Percentiles rank a stretch among this genome's conserved stretches.
phyloP scores from a whole-genome alignment of 345 rosid genomes.

The Noccaea bulbosa region DNA sequence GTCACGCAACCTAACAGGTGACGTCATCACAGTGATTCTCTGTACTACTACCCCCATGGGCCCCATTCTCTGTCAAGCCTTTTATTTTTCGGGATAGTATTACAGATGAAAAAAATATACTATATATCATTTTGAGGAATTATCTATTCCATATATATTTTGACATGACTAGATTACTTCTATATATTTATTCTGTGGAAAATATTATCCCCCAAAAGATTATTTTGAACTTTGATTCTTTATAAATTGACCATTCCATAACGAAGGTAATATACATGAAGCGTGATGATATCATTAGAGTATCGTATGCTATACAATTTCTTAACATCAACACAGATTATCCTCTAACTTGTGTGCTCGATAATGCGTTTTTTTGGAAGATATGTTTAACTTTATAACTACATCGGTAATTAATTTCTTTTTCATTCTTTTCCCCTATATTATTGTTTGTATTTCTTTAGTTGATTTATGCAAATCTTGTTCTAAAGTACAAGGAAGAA shows the following conservation, averaged over 20 bases:
- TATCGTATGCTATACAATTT: no score
- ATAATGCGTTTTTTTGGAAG: background rate
- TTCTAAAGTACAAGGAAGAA: background rate
- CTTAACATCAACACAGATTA: no score
- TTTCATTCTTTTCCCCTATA: background rate
- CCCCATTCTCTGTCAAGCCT: conserved; percentile 1
- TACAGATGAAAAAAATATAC: no score
- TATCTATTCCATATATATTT: no score
- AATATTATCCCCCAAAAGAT: no score
- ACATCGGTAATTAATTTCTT: no score
- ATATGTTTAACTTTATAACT: no score
- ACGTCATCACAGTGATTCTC: conserved; percentile 44
- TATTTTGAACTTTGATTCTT: no score
- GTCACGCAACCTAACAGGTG: conserved; percentile 48
- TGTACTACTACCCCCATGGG: conserved; percentile 30
- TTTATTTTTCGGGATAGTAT: background rate
- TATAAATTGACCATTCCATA: no score
- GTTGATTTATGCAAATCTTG: background rate
- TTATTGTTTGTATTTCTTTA: background rate
- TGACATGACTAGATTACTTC: background rate
- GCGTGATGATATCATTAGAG: no score
- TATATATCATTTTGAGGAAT: no score
- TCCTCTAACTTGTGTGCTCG: background rate
- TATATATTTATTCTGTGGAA: background rate
- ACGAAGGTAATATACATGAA: no score